Evolutionary conservation across 805 yeast species (phyloP), one percentile per base, ranked within the genome.

Genomic region (Candida nonsorbophila): DNA sequence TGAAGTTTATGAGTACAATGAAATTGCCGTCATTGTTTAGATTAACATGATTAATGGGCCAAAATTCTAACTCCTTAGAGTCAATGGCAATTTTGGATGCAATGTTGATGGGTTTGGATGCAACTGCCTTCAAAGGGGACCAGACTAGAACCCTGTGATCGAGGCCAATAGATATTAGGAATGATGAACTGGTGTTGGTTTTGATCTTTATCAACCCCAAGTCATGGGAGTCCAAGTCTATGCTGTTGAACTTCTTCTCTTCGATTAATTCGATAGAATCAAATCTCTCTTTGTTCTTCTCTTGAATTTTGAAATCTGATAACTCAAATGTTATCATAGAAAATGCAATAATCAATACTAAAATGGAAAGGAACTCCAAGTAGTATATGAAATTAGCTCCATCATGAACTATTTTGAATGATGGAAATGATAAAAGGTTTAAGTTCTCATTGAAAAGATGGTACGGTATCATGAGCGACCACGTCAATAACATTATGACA

Each of bases 71-170:
- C 16, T 30, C 30, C 21, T 24, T 28, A 11, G 17, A 19, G 15
- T 29, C 27, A n/a, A 28, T 13, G 6, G 25, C 32, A 13, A 40
- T 28, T 3, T 27, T 36, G 66, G 83, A 49, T 1, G 58, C 32
- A 6, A 59, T 44, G 21, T 52, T 43, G 1, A 52, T 42, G 1
- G 63, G 61, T 5, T 14, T 17, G 1, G 40, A 36, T 3, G 24
- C 25, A 6, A 30, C 22, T 14, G 30, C 20, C 12, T 36, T 53
- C 31, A 77, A 47, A 3, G 87, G 87, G 0, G 84, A 79, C 94
- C 94, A 84, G 7, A 84, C 73, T 18, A 75, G 51, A 4, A 84
- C 67, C 35, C 68, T 72, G 41, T 81, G 87, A 43, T 84, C 94
- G 46, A 85, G 58, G 4, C 88, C 90, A 16, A 81, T 69, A 1